Percentiles rank a stretch among this genome's conserved stretches.
Conservation (phyloP, 2,329 filamentous ascomycete genomes). For the Aspergillus latus region DNA sequence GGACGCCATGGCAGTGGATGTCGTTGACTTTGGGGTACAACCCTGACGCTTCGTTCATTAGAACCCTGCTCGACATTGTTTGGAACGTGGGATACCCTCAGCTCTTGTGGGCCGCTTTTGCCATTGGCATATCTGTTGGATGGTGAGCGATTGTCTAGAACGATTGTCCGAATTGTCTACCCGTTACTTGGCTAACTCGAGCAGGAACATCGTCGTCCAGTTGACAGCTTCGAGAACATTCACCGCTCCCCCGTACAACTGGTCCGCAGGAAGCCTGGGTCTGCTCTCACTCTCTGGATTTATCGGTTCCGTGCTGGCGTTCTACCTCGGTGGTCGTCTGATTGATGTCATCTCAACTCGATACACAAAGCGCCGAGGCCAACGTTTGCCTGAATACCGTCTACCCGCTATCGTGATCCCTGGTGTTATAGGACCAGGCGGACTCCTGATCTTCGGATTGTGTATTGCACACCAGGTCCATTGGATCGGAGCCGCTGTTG, state of each 20-base stretch:
- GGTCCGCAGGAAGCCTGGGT: constrained; percentile 25
- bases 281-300: constrained; percentile 29
- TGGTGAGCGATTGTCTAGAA: constrained; percentile 17
- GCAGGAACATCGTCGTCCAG: constrained; percentile 33
- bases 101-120: constrained; percentile 29
- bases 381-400: constrained; percentile 28
- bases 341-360: constrained; percentile 31
- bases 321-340: constrained; percentile 29
- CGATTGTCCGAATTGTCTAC: background rate
- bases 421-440: constrained; percentile 24
- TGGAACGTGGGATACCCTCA: constrained; percentile 27
- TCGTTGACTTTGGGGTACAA: constrained; percentile 24
- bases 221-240: constrained; percentile 29
- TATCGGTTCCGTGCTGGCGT: constrained; percentile 27
- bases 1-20: constrained; percentile 23
- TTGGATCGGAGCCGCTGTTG: constrained; percentile 28
- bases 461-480: constrained; percentile 25
- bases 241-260: constrained; percentile 28
- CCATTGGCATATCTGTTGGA: constrained; percentile 30
- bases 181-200: background rate
- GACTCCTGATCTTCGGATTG: constrained; percentile 28
- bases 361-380: constrained; percentile 24
- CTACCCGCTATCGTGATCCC: constrained; percentile 30
- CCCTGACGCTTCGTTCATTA: constrained; percentile 26
- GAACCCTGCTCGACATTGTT: constrained; percentile 25